Evolutionary conservation across 2,329 filamentous ascomycete species (phyloP).

Genomic region (Colletotrichum endophyticum): DNA sequence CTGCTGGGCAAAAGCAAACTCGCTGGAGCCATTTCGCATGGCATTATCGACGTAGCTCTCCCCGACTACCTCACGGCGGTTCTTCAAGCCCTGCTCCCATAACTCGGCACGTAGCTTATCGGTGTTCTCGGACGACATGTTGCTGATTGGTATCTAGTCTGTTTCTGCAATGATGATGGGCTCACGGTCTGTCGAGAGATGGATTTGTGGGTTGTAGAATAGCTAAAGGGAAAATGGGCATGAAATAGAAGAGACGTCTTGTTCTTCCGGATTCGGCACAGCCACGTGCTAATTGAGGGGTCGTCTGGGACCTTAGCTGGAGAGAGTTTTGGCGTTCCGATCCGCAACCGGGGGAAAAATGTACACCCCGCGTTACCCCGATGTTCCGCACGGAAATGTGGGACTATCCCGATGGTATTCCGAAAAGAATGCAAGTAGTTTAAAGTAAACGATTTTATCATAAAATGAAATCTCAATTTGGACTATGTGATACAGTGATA

Average conservation of each 20-base stretch:
- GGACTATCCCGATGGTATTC: background rate
- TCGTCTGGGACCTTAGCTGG: background rate
- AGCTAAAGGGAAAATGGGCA: background rate
- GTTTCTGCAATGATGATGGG: background rate
- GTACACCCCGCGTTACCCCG: background rate
- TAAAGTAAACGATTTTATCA: background rate
- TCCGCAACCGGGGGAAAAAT: background rate
- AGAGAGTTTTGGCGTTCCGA: background rate
- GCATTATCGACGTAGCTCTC: slow-evolving; percentile 62
- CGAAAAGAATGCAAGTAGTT: background rate
- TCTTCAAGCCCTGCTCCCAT: slow-evolving; percentile 64
- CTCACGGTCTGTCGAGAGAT: background rate
- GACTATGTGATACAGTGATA: background rate
- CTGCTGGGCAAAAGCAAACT: slow-evolving; percentile 64
- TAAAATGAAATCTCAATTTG: background rate
- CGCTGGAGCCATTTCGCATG: slow-evolving; percentile 55
- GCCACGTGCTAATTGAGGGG: background rate
- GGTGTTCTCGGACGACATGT: slow-evolving; percentile 4
- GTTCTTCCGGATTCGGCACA: background rate
- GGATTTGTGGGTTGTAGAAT: background rate
- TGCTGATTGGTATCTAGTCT: background rate
- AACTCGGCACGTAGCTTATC: slow-evolving; percentile 36
- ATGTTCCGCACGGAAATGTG: background rate
- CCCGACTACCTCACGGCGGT: slow-evolving; percentile 63
- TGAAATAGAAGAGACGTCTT: background rate